Evolutionary conservation across 352 stramenopile species (phyloP).

Genomic region (Thraustochytrium sp.): DNA sequence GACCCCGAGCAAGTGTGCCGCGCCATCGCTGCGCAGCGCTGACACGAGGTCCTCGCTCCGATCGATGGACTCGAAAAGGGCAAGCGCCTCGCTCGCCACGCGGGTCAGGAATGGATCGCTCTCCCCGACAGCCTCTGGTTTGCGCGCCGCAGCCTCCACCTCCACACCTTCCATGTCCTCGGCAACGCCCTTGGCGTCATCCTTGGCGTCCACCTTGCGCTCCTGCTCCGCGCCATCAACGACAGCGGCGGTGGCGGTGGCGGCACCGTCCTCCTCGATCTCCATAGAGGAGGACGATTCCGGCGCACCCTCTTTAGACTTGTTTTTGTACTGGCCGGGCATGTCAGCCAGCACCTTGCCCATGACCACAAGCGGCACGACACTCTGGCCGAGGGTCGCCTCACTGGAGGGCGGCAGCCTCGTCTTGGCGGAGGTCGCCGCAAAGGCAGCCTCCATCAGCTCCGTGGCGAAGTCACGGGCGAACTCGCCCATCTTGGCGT

Average conservation of each 20-base stretch:
- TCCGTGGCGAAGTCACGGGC: too few relatives aligned
- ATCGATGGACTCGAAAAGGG: not conserved
- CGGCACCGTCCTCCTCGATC: too few relatives aligned
- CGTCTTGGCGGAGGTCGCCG: not conserved
- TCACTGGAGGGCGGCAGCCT: not conserved
- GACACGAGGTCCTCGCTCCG: not conserved
- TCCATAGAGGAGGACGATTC: too few relatives aligned
- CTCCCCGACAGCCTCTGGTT: not conserved
- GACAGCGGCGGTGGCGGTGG: too few relatives aligned
- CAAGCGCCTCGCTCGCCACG: not conserved
- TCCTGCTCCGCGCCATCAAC: too few relatives aligned
- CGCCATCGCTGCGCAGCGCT: not conserved
- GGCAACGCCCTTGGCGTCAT: too few relatives aligned
- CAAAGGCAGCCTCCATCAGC: too few relatives aligned
- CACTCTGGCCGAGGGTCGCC: not conserved
- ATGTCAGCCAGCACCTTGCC: not conserved
- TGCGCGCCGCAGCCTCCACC: not conserved
- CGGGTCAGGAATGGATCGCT: not conserved
- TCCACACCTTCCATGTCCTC: too few relatives aligned
- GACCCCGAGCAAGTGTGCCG: not conserved
- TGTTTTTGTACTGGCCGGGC: too few relatives aligned
- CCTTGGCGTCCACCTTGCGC: too few relatives aligned
- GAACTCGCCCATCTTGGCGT: too few relatives aligned
- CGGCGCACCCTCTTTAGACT: too few relatives aligned
- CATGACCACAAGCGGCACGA: not conserved